Percentiles rank a stretch among this genome's conserved stretches.
phyloP scores from a whole-genome alignment of 495 filamentous ascomycete genomes.

The Xylaria acuta region DNA sequence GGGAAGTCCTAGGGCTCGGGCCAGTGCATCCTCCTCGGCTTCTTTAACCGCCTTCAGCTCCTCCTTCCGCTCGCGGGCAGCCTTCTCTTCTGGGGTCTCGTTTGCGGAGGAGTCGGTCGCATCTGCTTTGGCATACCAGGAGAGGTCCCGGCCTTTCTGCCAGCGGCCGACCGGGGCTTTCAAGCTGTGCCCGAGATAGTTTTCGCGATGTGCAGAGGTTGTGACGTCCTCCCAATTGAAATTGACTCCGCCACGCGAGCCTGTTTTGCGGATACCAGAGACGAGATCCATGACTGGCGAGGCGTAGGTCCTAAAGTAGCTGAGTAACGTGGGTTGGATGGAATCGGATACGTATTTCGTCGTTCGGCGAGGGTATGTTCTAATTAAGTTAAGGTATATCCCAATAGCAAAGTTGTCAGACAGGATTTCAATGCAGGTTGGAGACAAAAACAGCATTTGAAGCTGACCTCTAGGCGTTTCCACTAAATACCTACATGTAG shows the following conservation, averaged over 20 bases:
- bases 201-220: constrained; percentile 85
- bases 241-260: constrained; percentile 90
- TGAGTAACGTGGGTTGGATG: background rate
- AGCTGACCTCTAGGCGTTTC: background rate
- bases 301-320: background rate
- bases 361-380: background rate
- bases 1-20: constrained; percentile 79
- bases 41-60: constrained; percentile 86
- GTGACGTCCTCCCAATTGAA: constrained; percentile 98
- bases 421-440: background rate
- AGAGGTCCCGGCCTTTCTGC: constrained; percentile 86
- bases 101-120: constrained; percentile 47
- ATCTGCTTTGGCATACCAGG: constrained; percentile 85
- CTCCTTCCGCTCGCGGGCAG: constrained; percentile 71
- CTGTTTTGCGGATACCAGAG: constrained; percentile 88
- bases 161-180: constrained; percentile 97
- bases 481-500: background rate
- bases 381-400: background rate
- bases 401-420: background rate
- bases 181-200: constrained; percentile 94
- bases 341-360: background rate
- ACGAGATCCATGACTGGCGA: constrained; percentile 82
- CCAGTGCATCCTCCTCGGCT: constrained; percentile 89
- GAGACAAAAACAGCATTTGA: background rate
- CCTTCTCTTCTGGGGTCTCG: constrained; percentile 67